Evolutionary conservation across 1,139 yeast genomes (phyloP), one percentile per base, ranked within the genome.

Genomic region (Pichia sp.): DNA sequence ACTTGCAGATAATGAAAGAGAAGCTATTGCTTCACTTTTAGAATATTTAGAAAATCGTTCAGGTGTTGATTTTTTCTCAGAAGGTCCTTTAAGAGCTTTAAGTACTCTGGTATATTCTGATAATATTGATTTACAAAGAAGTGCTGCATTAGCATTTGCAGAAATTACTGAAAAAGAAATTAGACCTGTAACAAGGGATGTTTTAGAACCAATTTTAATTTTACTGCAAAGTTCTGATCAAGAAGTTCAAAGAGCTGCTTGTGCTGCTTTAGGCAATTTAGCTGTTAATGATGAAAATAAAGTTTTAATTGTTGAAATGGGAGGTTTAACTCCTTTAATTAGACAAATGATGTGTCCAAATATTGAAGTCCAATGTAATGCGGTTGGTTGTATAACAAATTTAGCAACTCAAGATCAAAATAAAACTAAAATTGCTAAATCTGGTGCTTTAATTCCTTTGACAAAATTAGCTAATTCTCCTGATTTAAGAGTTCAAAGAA

Each of bases 361-460:
- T 59, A 95, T 92, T 50, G 99, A 92, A 64, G 98, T 94, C 34
- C 98, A 94, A 67, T 92, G 99, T 66, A 92, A 92, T 62, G 98
- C 99, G 4, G 98, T 94, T 46, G 99, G 99, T 9, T 94, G 98
- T 64, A 90, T 92, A 63, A 92, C 99, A 33, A 92, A 92, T 63
- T 76, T 92, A 65, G 98, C 98, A 12, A 92, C 98, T n/a, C 96
- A 87, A 66, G 98, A 92, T 66, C 96, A 89, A 59, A 94, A 92
- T 68, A 92, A 92, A 66, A 81, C 94, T 42, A 89, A 87, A 63
- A 92, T 92, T 58, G 98, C 99, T 26, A 83, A 90, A 46, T 82
- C 95, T 35, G 99, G 98, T n/a, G 98, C 98, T 1, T 73, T 92
- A 47, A 81, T 87, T 37, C 98, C 98, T 6, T 74, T 92, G 59